Evolutionary conservation across 495 filamentous ascomycete species (phyloP), one percentile per base, ranked within the genome.

Genomic region (Lepraria neglecta): DNA sequence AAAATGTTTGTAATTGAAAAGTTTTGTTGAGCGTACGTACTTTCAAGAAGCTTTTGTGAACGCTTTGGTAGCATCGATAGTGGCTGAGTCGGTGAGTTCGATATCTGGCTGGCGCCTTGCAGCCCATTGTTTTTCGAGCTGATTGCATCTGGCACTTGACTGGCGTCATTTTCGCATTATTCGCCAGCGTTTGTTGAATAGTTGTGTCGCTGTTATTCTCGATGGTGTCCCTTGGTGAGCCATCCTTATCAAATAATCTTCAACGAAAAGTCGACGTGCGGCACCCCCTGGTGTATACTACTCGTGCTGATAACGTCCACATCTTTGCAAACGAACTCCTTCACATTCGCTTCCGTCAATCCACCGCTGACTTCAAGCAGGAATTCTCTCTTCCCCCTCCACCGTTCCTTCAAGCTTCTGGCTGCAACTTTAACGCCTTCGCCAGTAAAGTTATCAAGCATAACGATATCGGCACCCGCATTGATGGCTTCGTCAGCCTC

Each of bases 231-330:
- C 12, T 10, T 38, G 35, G 35, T 2, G 12, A 45, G 3, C 11
- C 6, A 42, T 44, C 33, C 27, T 54, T 38, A 61, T 45, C 17
- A 33, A 1, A 65, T 76, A 57, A 98, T 90, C 80, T 98, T 98
- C 46, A 98, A 79, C 7, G 92, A 96, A 70, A 96, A 97, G 70
- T 98, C 94, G 45, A 98, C 84, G 73, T 96, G 92, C 46, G 83
- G 80, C 6, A 91, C 89, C 2, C 95, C 92, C 76, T 98, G 94
- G 71, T 98, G 94, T 65, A 98, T 96, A 45, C 89, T 90, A 68
- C 92, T 97, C 33, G 92, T 96, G 27, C 90, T 96, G 64, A 97
- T 81, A 65, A 97, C 89, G 77, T 98, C 94, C 66, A 98, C 83
- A 78, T 96, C 90, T 63, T 87, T 82, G 73, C 87, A 91, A 12